Evolutionary conservation across 1,139 yeast genomes (phyloP), one percentile per base, ranked within the genome.

Genomic region (Nakaseomyces delphensis): DNA sequence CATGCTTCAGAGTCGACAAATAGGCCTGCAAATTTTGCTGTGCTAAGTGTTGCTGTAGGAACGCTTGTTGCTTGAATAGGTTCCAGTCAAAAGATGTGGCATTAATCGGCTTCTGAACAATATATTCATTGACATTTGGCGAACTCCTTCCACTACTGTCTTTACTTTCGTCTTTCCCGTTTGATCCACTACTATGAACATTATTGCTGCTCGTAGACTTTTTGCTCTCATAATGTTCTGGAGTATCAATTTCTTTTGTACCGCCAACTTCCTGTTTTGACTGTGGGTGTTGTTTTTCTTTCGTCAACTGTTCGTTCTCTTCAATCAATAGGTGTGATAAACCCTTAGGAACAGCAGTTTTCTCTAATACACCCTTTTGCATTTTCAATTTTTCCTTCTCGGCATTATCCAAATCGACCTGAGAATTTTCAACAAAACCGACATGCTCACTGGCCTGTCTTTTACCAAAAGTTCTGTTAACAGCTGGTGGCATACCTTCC

Each of bases 401-500:
- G 10, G 41, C 32, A 20, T 33, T 33, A 42, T 71, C 76, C 19
- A 66, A 68, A 47, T 67, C 73, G 11, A 64, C 62, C 39, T 54
- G 59, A n/a, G 59, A 53, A 38, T 55, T 56, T 39, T 54, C 62
- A 18, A 57, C 61, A 46, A 58, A 57, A 0, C 61, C 60, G 13
- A 49, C 59, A 48, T 55, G 60, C 33, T 48, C 57, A 25, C 52
- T 53, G 16, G 57, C 56, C 46, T 55, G 56, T 21, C 57, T 50
- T 36, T 51, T 48, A 16, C 65, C 66, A 45, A 62, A 63, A 3
- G 67, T 66, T 48, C 78, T 64, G 8, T 67, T 67, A 15, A 69
- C 61, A 1, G 77, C 77, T 10, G 78, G 77, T n/a, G 78, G 77
- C 71, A 74, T 69, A 16, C 76, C 77, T 31, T 60, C 62, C 36